These are phyloP conservation scores for Kwoniella shivajii DNA, from an alignment of 1,284 basidiomycete genomes.

Conservation along the genomic window DNA sequence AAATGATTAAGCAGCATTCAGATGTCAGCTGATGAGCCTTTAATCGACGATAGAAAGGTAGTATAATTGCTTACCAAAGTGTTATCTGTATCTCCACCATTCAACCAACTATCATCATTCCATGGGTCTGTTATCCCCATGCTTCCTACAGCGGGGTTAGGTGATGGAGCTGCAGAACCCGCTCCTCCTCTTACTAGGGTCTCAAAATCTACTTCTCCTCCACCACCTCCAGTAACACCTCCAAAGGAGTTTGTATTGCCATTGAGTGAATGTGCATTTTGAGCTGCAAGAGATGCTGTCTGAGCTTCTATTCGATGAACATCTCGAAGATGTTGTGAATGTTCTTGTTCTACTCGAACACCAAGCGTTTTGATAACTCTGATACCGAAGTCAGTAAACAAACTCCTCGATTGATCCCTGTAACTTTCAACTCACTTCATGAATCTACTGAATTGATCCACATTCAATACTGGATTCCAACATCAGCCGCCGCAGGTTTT, in stretches of 20 bases:
- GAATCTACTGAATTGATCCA: slow-evolving; percentile 87
- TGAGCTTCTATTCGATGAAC: slow-evolving; percentile 52
- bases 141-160: slow-evolving; percentile 6
- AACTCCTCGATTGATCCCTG: background rate
- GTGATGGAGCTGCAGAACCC: slow-evolving; percentile 2
- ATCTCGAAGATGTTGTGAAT: slow-evolving; percentile 52
- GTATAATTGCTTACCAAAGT: background rate
- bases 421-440: slow-evolving; percentile 68
- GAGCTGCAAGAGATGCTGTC: slow-evolving; percentile 32
- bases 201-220: slow-evolving; percentile 53
- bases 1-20: background rate
- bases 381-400: background rate
- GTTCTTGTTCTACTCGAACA: slow-evolving; percentile 52
- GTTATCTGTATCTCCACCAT: slow-evolving; percentile 21
- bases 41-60: no score
- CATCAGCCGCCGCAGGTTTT: background rate
- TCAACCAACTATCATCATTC: slow-evolving; percentile 47
- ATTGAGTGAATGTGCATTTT: slow-evolving; percentile 29
- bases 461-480: slow-evolving; percentile 68
- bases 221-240: background rate
- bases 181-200: slow-evolving; percentile 46
- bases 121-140: slow-evolving; percentile 37
- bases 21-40: no score
- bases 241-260: slow-evolving; percentile 11
- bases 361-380: slow-evolving; percentile 53